These are phyloP conservation scores for Phytophthora capsici DNA, from an alignment of 352 stramenopile species.

Conservation along the genomic window DNA sequence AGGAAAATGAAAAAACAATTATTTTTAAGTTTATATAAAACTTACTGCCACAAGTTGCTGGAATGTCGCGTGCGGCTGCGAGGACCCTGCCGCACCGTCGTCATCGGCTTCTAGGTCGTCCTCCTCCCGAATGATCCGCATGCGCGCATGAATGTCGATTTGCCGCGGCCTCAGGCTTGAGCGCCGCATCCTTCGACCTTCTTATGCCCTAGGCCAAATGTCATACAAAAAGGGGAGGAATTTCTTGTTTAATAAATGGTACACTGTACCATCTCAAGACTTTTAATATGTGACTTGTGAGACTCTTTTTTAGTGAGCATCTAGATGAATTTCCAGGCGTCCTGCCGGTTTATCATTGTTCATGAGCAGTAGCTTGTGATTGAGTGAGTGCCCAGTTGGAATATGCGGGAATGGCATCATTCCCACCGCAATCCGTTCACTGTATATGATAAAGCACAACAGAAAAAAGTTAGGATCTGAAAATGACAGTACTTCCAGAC, in stretches of 20 bases:
- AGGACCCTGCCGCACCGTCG: slow-evolving; percentile 38
- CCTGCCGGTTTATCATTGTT: slow-evolving; percentile 33
- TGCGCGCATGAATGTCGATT: slow-evolving; percentile 89
- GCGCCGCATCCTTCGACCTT: slow-evolving; percentile 57
- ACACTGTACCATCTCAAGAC: slow-evolving; percentile 4
- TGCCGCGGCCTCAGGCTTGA: slow-evolving; percentile 87
- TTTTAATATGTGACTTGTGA: slow-evolving; percentile 19
- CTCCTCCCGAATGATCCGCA: slow-evolving; percentile 84
- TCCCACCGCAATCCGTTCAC: slow-evolving; percentile 32
- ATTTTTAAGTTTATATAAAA: slow-evolving; percentile 5
- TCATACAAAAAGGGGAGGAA: slow-evolving; percentile 12
- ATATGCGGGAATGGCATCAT: slow-evolving; percentile 35
- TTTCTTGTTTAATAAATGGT: background rate
- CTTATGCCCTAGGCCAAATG: slow-evolving; percentile 2
- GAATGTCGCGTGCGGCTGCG: slow-evolving; percentile 61
- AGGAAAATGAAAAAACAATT: background rate
- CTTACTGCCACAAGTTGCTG: slow-evolving; percentile 77
- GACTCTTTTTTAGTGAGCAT: slow-evolving; percentile 24
- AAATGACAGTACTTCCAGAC: no score
- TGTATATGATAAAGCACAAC: slow-evolving; percentile 5
- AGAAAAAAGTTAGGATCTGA: slow-evolving; percentile 1
- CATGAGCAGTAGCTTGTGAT: slow-evolving; percentile 34
- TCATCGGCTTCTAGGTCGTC: slow-evolving; percentile 81
- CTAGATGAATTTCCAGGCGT: slow-evolving; percentile 28
- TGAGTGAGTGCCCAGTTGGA: slow-evolving; percentile 21